Base-by-base conservation (phyloP, 2,329 filamentous ascomycete species). In the Aaosphaeria pasadenensis region DNA sequence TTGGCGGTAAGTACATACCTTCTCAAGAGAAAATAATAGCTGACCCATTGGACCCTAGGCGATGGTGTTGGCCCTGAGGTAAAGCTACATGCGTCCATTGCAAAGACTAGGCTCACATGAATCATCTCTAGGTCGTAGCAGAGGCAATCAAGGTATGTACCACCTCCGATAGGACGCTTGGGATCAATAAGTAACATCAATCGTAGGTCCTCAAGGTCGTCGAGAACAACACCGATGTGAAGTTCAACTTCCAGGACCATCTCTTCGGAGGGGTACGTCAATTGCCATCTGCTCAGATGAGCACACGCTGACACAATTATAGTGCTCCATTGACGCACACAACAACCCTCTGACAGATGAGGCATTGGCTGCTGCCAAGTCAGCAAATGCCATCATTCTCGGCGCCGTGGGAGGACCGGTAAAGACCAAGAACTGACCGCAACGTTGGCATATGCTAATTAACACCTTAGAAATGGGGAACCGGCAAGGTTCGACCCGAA, bases 361-460 rank as follows among this genome's bases (percentile, higher is more conserved):
- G 63, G 89, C 91, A 53, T 87, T 97, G 60, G 76, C 76, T 11
- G 91, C 90, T 33, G 91, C 90, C 58, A 91, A 95, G 73, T 77
- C 81, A 44, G 91, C 91, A 55, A 88, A 96, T 71, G 92, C 91
- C 36, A 87, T 97, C 51, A 85, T 97, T 50, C 85, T 97, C 46
- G 92, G 91, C 58, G 90, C 92, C 59, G 95, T 97, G 64, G 92
- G 92, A 59, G 92, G 92, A n/a, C 92, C 94, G 33, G 81, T 83
- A 79, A 45, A 75, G 17, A 24, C 17, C 17, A 24, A 24, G 17
- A 24, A 2, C 17, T 3, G 17, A 3, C 17, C 17, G 17, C 17
- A 24, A 24, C 17, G 17, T 24, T 24, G 3, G 17, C 17, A 24
- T 24, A 7, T 39, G 24, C 39, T 42, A 30, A 31, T 9, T 11